These are phyloP conservation scores for Chaetomiaceae sp. DNA, from an alignment of 2,329 filamentous ascomycete genomes.

Conservation along the genomic window DNA sequence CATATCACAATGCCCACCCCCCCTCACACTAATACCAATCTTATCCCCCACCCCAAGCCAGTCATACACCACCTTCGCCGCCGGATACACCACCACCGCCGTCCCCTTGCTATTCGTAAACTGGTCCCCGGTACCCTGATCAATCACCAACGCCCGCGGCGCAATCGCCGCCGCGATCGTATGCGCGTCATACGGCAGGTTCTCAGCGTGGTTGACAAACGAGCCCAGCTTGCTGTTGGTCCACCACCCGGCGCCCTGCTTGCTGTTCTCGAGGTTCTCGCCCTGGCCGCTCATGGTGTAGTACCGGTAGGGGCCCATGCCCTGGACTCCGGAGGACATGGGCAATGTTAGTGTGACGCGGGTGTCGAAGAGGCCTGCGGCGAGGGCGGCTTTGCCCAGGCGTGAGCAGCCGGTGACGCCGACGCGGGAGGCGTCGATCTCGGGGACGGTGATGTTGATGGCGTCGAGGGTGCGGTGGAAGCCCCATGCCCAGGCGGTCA, in stretches of 20 bases:
- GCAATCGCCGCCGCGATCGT: slow-evolving; percentile 54
- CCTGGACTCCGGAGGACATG: slow-evolving; percentile 53
- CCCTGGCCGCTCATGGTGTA: slow-evolving; percentile 42
- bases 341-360: slow-evolving; percentile 53
- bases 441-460: slow-evolving; percentile 43
- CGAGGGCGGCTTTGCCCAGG: slow-evolving; percentile 50
- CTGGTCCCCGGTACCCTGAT: slow-evolving; percentile 49
- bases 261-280: slow-evolving; percentile 46
- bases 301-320: slow-evolving; percentile 50
- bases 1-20: slow-evolving; percentile 46
- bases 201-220: slow-evolving; percentile 49
- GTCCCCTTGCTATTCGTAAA: slow-evolving; percentile 48
- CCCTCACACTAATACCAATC: slow-evolving; percentile 44
- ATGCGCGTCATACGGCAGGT: slow-evolving; percentile 55
- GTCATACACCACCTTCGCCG: slow-evolving; percentile 50
- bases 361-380: slow-evolving; percentile 47
- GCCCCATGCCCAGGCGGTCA: slow-evolving; percentile 53
- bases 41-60: slow-evolving; percentile 48
- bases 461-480: slow-evolving; percentile 51
- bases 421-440: slow-evolving; percentile 39
- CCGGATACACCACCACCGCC: slow-evolving; percentile 47
- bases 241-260: slow-evolving; percentile 53
- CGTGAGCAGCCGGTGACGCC: slow-evolving; percentile 53
- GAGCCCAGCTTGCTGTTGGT: slow-evolving; percentile 50
- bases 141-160: slow-evolving; percentile 52